Base-by-base conservation (phyloP, 2,329 filamentous ascomycete genomes). In the Rhynchosporium secalis region DNA sequence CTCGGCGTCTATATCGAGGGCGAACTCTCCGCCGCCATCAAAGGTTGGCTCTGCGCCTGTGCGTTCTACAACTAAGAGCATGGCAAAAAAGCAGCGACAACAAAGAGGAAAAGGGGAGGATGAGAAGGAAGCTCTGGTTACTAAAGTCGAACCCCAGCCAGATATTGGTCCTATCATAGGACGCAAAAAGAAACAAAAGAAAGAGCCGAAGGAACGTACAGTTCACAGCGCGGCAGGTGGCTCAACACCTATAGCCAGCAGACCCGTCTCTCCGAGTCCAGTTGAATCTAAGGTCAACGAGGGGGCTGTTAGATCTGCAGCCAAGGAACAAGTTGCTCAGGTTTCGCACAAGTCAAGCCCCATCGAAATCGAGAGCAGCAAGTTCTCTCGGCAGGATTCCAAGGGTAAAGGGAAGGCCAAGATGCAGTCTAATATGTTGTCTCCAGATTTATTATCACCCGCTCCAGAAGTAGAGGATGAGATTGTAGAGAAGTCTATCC, bases 121-220 rank as follows among this genome's bases (percentile, higher is more conserved):
- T 13, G 86, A 87, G 62, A 75, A 80, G 12, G 79, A 84, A 57
- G 76, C 78, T 15, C 82, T 85, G 66, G 83, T 85, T 38, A 66
- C 67, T 7, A 66, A 71, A 41, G 59, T 66, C 31, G 68, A 73
- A 54, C 79, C 81, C 67, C 78, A 80, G 54, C 79, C 81, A 67
- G 78, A 80, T 9, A 79, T 83, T 67, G 91, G 86, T 7, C 91
- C 91, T 0, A 89, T 96, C 46, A 74, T 92, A 55, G 89, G 89
- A 40, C 85, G 91, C 58, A 92, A 92, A 80, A 94, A 92, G 80
- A 95, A 94, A 77, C 85, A 90, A 73, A 92, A 90, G 80, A 94
- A 92, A 76, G 86, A 89, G 69, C 87, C 90, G 80, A 94, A 92
- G 76, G 86, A 89, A 69, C 87, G 85, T 70, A 70, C 68, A 6